A percentile compares a stretch with the other conserved stretches of the same genome.
Conservation (phyloP, 208 protist species). For the Balamuthia mandrillaris region DNA sequence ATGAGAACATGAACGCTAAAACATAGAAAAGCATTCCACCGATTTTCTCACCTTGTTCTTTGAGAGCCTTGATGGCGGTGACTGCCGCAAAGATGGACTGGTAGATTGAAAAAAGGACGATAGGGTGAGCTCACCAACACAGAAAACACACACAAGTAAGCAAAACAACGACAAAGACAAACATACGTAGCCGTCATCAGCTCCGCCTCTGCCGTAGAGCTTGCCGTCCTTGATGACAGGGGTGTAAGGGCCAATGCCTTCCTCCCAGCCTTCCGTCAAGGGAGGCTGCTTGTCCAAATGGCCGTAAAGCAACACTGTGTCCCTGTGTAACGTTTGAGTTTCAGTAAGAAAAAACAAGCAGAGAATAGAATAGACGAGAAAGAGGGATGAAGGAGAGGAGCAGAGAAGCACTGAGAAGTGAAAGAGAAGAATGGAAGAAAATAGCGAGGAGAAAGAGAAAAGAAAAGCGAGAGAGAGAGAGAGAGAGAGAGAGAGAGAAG, state of each 20-base stretch:
- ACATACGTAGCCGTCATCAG: constrained; percentile 43
- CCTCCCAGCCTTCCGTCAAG: constrained; percentile 81
- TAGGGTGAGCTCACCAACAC: not conserved
- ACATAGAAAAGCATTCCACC: not conserved
- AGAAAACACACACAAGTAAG: not conserved
- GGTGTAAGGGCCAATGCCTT: constrained; percentile 68
- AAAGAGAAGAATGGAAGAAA: too few species aligned
- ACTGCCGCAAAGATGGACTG: constrained; percentile 49
- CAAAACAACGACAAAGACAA: not conserved
- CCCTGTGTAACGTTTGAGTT: too few species aligned
- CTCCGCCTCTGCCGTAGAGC: constrained; percentile 55
- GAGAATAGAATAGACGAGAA: too few species aligned
- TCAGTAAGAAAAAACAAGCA: too few species aligned
- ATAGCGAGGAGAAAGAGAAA: too few species aligned
- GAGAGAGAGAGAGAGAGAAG: too few species aligned
- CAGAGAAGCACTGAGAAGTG: too few species aligned
- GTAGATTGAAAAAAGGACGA: too few species aligned
- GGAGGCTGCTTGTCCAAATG: constrained; percentile 96
- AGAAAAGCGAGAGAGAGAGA: too few species aligned
- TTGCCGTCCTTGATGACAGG: constrained; percentile 49
- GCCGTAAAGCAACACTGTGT: constrained; percentile 88
- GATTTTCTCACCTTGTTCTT: constrained; percentile 27
- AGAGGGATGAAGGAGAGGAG: too few species aligned
- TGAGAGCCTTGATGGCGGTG: constrained; percentile 40
- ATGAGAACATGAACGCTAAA: not conserved